These are phyloP conservation scores for Cadophora luteo-olivacea DNA, from an alignment of 2,329 filamentous ascomycete species.

Conservation along the genomic window DNA sequence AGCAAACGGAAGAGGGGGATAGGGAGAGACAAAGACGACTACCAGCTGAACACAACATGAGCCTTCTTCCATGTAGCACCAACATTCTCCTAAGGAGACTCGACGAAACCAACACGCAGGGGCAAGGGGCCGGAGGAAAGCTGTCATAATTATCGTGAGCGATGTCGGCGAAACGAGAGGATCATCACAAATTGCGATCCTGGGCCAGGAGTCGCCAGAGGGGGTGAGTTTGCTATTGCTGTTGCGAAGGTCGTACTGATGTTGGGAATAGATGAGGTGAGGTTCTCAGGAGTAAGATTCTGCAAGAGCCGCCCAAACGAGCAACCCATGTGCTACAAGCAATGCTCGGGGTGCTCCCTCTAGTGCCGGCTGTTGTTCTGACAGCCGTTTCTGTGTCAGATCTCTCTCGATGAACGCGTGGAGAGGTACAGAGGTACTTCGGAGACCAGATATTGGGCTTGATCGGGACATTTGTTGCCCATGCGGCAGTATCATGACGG, in stretches of 20 bases:
- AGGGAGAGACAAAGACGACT: conserved; percentile 17
- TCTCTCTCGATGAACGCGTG: conserved; percentile 40
- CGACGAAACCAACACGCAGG: conserved; percentile 33
- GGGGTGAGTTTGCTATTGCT: neutral
- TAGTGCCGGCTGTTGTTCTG: conserved; percentile 31
- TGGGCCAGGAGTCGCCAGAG: neutral
- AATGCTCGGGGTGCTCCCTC: neutral
- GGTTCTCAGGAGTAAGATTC: neutral
- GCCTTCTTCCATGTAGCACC: conserved; percentile 23
- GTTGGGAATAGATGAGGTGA: conserved; percentile 5
- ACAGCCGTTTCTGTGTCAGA: conserved; percentile 43
- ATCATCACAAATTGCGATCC: conserved; percentile 9
- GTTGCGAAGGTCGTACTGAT: conserved; percentile 2
- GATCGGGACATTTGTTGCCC: conserved; percentile 32
- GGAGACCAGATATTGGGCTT: conserved; percentile 20
- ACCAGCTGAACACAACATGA: conserved; percentile 31
- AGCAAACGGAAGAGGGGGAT: conserved; percentile 39
- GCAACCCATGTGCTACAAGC: neutral
- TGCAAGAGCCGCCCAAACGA: conserved; percentile 15
- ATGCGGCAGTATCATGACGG: conserved; percentile 34
- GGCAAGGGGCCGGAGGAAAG: conserved; percentile 13
- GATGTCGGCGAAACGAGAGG: conserved; percentile 1
- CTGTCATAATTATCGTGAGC: conserved; percentile 19
- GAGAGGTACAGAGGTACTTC: conserved; percentile 35
- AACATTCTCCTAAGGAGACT: conserved; percentile 35